These are phyloP conservation scores for Murraya paniculata DNA, from an alignment of 345 rosid genomes.

Conservation along the genomic window DNA sequence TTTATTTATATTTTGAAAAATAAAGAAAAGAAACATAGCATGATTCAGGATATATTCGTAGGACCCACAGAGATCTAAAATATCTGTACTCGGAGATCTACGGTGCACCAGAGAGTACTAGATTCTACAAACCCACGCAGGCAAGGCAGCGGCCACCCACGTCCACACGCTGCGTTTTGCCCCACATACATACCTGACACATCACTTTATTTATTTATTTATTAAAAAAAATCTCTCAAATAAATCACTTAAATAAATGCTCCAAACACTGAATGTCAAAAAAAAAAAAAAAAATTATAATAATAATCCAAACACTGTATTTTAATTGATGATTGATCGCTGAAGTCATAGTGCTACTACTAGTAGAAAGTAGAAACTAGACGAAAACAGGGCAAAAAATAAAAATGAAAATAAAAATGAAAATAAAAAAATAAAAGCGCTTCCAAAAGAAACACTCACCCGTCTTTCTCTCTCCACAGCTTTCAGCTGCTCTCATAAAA, in stretches of 20 bases:
- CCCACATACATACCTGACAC: neutral
- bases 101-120: neutral
- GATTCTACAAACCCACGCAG: neutral
- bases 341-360: neutral
- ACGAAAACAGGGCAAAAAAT: too few relatives aligned
- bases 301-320: neutral
- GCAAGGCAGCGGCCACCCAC: neutral
- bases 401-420: neutral
- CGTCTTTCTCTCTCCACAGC: slow-evolving; percentile 4
- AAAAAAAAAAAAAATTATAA: too few relatives aligned
- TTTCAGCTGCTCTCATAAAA: slow-evolving; percentile 1
- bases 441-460: neutral
- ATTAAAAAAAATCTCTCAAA: neutral
- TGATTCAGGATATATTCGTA: neutral
- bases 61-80: slow-evolving; percentile 22
- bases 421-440: neutral
- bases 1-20: neutral
- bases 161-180: neutral
- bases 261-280: neutral
- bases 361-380: neutral
- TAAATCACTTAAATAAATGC: neutral
- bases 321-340: slow-evolving; percentile 14
- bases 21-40: neutral
- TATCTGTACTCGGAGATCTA: slow-evolving; percentile 12
- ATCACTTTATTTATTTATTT: neutral